Conservation (phyloP, 352 stramenopile species). For the Phytophthora foliorum region DNA sequence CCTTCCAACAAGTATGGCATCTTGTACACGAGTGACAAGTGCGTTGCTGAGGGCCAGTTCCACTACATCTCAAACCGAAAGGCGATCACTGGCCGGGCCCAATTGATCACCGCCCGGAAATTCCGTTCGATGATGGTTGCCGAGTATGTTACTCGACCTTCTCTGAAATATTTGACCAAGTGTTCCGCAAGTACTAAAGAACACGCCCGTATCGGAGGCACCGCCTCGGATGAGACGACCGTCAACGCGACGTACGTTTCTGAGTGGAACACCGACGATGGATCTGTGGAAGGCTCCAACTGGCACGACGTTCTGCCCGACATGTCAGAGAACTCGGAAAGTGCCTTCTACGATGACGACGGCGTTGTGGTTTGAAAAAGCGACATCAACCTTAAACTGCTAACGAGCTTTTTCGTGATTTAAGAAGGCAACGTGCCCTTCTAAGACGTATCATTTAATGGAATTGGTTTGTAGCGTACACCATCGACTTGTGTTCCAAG, state of each 20-base stretch:
- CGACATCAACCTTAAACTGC: no score
- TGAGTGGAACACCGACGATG: neutral
- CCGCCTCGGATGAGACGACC: neutral
- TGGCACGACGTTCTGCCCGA: neutral
- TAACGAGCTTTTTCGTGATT: no score
- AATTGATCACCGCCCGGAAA: neutral
- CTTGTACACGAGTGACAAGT: conserved; percentile 4
- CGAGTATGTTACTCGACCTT: neutral
- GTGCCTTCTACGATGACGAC: neutral
- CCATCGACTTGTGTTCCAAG: no score
- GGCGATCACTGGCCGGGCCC: neutral
- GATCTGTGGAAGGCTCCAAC: neutral
- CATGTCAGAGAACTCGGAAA: neutral
- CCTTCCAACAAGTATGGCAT: neutral
- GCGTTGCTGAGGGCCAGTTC: neutral
- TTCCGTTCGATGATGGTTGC: conserved; percentile 1
- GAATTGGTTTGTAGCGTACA: no score
- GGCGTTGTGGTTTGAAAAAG: neutral
- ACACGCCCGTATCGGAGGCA: neutral
- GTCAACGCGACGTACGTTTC: no score
- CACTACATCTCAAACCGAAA: neutral
- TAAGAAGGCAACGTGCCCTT: no score
- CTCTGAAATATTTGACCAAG: neutral
- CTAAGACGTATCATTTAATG: no score
- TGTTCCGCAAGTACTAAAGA: neutral